phyloP scores from a whole-genome alignment of 306 rosid genomes.

The Carpinus viminea region DNA sequence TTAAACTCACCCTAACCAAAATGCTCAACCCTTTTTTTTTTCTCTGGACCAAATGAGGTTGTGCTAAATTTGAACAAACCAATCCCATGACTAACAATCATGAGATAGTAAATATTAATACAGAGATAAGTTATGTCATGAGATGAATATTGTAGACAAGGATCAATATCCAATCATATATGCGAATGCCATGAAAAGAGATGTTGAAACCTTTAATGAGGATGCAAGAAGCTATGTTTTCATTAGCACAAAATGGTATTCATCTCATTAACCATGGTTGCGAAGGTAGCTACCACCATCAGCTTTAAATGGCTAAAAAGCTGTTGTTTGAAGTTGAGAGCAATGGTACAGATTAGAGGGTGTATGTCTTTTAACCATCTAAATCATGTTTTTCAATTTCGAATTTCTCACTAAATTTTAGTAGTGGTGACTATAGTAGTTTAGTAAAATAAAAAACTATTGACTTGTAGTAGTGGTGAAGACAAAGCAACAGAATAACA shows the following conservation, averaged over 20 bases:
- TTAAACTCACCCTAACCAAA: neutral
- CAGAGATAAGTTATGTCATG: neutral
- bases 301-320: too few relatives aligned
- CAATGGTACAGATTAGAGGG: too few relatives aligned
- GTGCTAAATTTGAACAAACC: neutral
- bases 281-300: too few relatives aligned
- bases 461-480: conserved; percentile 4
- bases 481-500: conserved; percentile 13
- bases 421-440: conserved; percentile 4
- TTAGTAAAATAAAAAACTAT: neutral
- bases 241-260: too few relatives aligned
- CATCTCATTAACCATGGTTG: too few relatives aligned
- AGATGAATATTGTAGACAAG: neutral
- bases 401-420: neutral
- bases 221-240: neutral
- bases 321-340: too few relatives aligned
- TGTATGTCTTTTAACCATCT: neutral
- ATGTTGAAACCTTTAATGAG: neutral
- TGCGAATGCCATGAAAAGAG: neutral
- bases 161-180: neutral
- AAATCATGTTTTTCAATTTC: neutral
- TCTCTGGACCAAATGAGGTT: neutral
- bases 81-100: neutral
- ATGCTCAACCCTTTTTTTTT: neutral
- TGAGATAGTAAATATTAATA: neutral